Evolutionary conservation across 2,329 filamentous ascomycete genomes (phyloP), one percentile per base, ranked within the genome.

Genomic region (Epichloe scottii): DNA sequence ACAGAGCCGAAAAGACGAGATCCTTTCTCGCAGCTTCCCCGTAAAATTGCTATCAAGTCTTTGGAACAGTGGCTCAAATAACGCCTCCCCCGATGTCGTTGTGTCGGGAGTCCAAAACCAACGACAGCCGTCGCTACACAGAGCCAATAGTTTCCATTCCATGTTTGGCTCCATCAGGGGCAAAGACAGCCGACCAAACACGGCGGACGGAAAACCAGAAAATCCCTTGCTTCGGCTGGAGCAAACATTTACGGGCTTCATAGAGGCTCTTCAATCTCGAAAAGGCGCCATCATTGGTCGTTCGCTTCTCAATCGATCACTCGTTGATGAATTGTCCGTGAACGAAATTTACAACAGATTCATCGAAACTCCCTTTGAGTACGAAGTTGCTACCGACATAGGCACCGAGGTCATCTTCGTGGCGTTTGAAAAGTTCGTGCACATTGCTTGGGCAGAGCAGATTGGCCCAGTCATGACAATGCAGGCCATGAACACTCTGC

Each of bases 331-430:
- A 60, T 75, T 91, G 6, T 73, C 79, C 1, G 85, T 95, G 57
- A 95, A 95, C 60, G 89, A 95, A 58, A 73, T 96, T 2, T 96
- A 95, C 68, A 95, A 95, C 62, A 79, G 82, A 35, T 76, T 96
- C 14, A 81, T 95, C 17, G 89, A 95, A 63, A 85, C 85, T 56
- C 87, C 89, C 0, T 84, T 81, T 49, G 89, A 88, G 60, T 77
- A 87, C 56, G 85, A 94, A 49, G 73, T 82, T 10, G 81, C 87
- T 2, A 77, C 82, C 0, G 89, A 95, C 53, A 76, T 87, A 8
- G 78, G 83, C 3, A 81, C 91, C 8, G 89, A 96, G 61, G 82
- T 91, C 19, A 77, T 97, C 5, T 95, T 96, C 62, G 85, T 87
- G 26, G 86, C 90, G 0, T 97, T 96, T 63, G 90, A 96, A 64